Base-by-base conservation (phyloP, 1,284 basidiomycete species). In the Lignosus rhinocerotis region DNA sequence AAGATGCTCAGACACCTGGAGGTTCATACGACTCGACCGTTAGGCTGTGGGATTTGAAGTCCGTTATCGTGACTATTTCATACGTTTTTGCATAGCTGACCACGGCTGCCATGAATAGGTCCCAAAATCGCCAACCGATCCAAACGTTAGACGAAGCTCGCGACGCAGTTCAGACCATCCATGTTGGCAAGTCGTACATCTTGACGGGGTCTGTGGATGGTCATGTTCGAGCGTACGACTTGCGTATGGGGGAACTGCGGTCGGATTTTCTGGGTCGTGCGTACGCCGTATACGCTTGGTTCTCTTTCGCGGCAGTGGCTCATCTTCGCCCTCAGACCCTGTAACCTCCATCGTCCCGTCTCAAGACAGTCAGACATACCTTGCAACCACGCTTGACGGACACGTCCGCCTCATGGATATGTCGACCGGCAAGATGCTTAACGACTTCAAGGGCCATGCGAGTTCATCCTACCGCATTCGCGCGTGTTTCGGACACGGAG, bases 171-270 rank as follows among this genome's bases (percentile, higher is more conserved):
- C 94, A 95, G 64, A 84, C 89, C 9, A 73, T 99, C 59, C 73
- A 88, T 76, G 74, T 92, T 64, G 78, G 82, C 30, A 69, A 81
- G 39, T 82, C 84, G 16, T 84, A 81, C 56, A 84, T 98, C 63
- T 80, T 90, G 44, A 83, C 93, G 0, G 93, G 93, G 1, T 94
- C 92, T 0, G 88, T 96, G 2, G 97, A 99, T 66, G 96, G 97
- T 1, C 82, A 90, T 67, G 86, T 98, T 34, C 85, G 97, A 21
- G 92, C 90, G 1, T 98, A 98, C 74, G 97, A 99, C 73, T 76
- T 99, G 33, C 87, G 96, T 47, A 93, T 90, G 78, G 97, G 97
- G 21, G 86, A 95, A 72, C 75, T 98, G 31, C 84, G 88, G 4
- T 82, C 89, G 48, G 97, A 99, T 73, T 94, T 88, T 66, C 84